These are phyloP conservation scores for Chlamydomonas reinhardtii DNA, from an alignment of 163 green algal species.

Conservation along the genomic window DNA sequence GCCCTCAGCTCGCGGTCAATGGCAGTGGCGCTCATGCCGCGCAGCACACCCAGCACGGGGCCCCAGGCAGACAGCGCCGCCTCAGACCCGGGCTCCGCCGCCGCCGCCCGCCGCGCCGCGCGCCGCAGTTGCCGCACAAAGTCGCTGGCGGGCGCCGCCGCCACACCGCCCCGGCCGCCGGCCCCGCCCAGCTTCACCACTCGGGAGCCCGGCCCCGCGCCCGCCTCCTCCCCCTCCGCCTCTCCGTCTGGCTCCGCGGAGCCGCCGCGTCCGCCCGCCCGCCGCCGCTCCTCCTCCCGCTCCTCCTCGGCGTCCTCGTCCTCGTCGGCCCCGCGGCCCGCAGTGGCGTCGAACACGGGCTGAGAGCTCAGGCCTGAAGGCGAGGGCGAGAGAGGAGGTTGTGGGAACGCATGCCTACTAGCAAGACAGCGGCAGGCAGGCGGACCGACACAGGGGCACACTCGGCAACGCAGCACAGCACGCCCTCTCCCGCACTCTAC, in stretches of 20 bases:
- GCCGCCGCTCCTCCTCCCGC: neutral
- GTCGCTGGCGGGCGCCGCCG: constrained; percentile 1
- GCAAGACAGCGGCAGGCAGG: too few relatives aligned
- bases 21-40: constrained; percentile 67
- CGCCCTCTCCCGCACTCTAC: too few relatives aligned
- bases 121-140: constrained; percentile 62
- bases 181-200: neutral
- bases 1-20: constrained; percentile 82
- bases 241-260: neutral
- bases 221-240: neutral
- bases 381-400: too few relatives aligned
- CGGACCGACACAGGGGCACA: too few relatives aligned
- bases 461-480: too few relatives aligned
- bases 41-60: constrained; percentile 70
- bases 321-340: neutral
- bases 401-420: too few relatives aligned
- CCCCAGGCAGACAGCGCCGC: constrained; percentile 33
- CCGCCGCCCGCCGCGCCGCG: constrained; percentile 55
- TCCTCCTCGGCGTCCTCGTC: neutral
- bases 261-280: neutral
- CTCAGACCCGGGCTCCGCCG: neutral
- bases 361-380: constrained; percentile 53
- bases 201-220: constrained; percentile 1
- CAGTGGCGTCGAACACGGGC: constrained; percentile 69
- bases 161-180: neutral